Evolutionary conservation across 495 filamentous ascomycete genomes (phyloP), one percentile per base, ranked within the genome.

Genomic region (Aspergillus affinis): DNA sequence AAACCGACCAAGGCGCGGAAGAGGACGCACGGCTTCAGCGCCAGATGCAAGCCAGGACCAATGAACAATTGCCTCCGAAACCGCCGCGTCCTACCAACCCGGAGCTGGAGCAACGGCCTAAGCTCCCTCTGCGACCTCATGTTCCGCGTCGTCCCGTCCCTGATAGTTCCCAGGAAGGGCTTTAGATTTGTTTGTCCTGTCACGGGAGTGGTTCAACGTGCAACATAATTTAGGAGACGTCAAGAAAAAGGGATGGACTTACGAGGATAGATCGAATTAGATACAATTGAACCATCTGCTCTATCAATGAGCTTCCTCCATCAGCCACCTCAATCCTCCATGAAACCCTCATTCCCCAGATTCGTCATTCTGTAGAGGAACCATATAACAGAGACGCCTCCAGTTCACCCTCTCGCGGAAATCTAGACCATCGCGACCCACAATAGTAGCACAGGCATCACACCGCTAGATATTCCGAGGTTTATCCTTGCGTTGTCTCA

Each of bases 21-120:
- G 74, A 78, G 44, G 71, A 73, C 51, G 27, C 52, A n/a, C 68
- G 69, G 8, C 69, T 81, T 55, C 70, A 82, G 41, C 76, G 75
- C 57, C 59, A 81, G 67, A 68, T 71, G 32, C 69, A 72, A 69
- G 75, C 73, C 44, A 82, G 84, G 74, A 81, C 85, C 1, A 74
- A 84, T 58, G 83, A 86, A 69, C 51, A 45, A 23, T 26, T 63
- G 30, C 52, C 53, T 60, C 51, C 19, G 15, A 19, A 20, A 20
- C 12, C 12, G 36, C 36, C 36, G 36, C 36, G 36, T 15, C 36
- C 36, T 41, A 41, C 36, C 36, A 17, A 17, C 13, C 13, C 12
- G 12, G 36, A 15, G 13, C 8, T 12, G 13, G 36, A 41, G 36
- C 8, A 41, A 10, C 36, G 36, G 36, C 36, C 36, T 13, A 41